Percentiles rank a stretch among this genome's conserved stretches.
Evolutionary conservation across 1,284 basidiomycete species (phyloP).

Genomic region (Vanrija sp.): DNA sequence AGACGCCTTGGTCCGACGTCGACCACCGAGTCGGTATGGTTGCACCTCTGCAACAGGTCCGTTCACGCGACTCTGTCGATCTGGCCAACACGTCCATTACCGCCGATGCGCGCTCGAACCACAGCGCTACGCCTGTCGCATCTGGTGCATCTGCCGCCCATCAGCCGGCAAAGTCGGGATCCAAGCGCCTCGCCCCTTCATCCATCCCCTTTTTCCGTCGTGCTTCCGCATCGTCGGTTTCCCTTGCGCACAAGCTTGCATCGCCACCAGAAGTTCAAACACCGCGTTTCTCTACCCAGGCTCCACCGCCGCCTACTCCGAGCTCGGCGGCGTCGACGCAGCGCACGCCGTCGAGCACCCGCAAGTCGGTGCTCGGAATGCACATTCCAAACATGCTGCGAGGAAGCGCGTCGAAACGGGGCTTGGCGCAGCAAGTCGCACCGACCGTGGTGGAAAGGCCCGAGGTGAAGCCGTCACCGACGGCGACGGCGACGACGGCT

Average conservation of each 20-base stretch:
- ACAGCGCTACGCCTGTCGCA: conserved; percentile 23
- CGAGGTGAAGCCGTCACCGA: conserved; percentile 6
- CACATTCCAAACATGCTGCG: conserved; percentile 76
- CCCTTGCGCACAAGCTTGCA: conserved; percentile 18
- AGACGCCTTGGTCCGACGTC: conserved; percentile 29
- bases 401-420: conserved; percentile 64
- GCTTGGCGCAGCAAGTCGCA: conserved; percentile 6
- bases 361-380: conserved; percentile 53
- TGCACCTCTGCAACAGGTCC: conserved; percentile 20
- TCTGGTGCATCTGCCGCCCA: conserved; percentile 8
- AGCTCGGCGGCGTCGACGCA: conserved; percentile 9
- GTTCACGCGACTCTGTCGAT: conserved; percentile 12
- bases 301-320: conserved; percentile 2
- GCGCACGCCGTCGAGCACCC: conserved; percentile 19
- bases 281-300: conserved; percentile 13
- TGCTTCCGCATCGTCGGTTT: conserved; percentile 73
- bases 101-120: conserved; percentile 18
- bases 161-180: conserved; percentile 19
- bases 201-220: conserved; percentile 94
- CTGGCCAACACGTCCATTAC: not conserved
- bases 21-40: conserved; percentile 20
- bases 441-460: conserved; percentile 13
- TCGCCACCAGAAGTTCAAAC: conserved; percentile 9
- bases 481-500: conserved; percentile 59
- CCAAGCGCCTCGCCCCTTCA: conserved; percentile 74